Base-by-base conservation (phyloP, 495 filamentous ascomycete genomes). In the Neurospora sp. region DNA sequence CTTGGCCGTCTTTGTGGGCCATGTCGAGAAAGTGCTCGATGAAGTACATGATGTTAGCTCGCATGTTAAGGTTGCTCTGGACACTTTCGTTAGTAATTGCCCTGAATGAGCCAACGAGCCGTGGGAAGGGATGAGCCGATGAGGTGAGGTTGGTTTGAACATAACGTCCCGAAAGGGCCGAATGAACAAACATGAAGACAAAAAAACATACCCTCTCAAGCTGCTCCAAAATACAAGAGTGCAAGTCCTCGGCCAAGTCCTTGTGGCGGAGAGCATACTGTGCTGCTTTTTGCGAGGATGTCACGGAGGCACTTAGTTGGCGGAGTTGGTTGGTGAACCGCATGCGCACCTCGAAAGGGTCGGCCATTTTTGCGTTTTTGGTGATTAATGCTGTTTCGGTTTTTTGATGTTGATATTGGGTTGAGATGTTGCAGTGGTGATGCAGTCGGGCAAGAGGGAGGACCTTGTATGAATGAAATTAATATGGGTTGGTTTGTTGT, bases 11-110 rank as follows among this genome's bases (percentile, higher is more conserved):
- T 69, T 89, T 89, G 20, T 88, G 85, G 18, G 93, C 91, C 85
- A 93, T 88, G 78, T 98, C 95, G 82, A 95, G 93, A 71, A 99
- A 91, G 74, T 94, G 91, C 79, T 98, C 95, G 78, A 98, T 90
- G 84, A 99, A 98, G 83, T 96, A 98, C 92, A 99, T 95, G 81
- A 99, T 97, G 78, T 99, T 99, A 40, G 97, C 96, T 61, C 95
- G 87, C 68, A 90, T 97, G 83, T 99, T 99, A 91, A 98, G 96
- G 74, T 91, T 93, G 77, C 92, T 96, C 88, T 95, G 53, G 27
- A 31, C 27, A 31, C 0, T 31, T 31, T 31, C 27, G 27, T 31
- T 31, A 31, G 27, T 31, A 31, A 31, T 31, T 31, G 27, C 3
- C 27, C 3, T 31, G 27, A 31, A 31, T 31, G 35, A 35, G 35